A percentile compares a stretch with the other conserved stretches of the same genome.
phyloP scores from a whole-genome alignment of 768 basidiomycete genomes.

The Phylloporus sp. region DNA sequence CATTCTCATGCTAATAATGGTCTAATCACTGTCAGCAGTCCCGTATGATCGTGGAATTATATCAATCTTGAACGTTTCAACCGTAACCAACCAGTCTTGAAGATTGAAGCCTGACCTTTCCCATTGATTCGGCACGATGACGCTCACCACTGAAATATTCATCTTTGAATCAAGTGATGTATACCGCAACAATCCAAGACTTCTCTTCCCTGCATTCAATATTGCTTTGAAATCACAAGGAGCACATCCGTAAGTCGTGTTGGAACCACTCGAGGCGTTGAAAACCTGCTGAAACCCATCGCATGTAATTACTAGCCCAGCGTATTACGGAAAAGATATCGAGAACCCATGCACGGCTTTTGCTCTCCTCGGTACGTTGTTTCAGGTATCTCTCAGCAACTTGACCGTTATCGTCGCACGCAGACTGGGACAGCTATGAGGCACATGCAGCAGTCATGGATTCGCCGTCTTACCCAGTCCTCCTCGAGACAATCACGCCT shows the following conservation, averaged over 20 bases:
- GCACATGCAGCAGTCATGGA: constrained; percentile 16
- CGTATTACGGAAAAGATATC: constrained; percentile 19
- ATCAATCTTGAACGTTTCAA: no score
- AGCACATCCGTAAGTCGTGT: constrained; percentile 9
- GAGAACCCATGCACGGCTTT: constrained; percentile 14
- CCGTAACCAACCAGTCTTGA: no score
- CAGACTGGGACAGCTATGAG: constrained; percentile 28
- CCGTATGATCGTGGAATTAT: no score
- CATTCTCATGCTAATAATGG: no score
- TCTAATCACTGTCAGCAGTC: no score
- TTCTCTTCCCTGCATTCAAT: constrained; percentile 5
- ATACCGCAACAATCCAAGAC: constrained; percentile 2
- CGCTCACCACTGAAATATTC: constrained; percentile 21
- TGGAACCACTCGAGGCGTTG: background rate
- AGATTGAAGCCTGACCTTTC: no score
- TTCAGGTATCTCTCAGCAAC: background rate
- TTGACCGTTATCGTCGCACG: background rate
- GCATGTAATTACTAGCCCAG: constrained; percentile 12
- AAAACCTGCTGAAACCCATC: background rate
- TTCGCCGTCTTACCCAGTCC: background rate
- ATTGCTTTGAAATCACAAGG: constrained; percentile 11
- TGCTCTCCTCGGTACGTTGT: background rate
- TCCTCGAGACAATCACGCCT: constrained; percentile 6
- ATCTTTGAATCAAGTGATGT: constrained; percentile 14
- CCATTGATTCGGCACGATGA: constrained; percentile 2